Conservation (phyloP, 2,329 filamentous ascomycete genomes). For the Pseudogymnoascus sp. region DNA sequence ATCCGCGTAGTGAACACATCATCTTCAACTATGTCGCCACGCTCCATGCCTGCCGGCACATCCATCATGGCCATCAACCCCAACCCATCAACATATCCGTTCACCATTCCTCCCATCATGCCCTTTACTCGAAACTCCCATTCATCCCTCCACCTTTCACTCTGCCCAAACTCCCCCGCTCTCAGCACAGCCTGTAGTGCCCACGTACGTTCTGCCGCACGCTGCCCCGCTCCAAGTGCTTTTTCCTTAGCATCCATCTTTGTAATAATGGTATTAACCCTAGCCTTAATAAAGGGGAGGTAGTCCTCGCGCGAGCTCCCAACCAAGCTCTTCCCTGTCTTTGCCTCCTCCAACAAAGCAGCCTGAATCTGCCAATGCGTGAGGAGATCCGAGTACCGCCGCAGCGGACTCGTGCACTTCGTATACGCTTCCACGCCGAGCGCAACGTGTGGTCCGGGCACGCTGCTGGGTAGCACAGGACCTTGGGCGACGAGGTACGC, state of each 20-base stretch:
- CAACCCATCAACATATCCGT: not conserved
- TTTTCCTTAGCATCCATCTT: constrained; percentile 24
- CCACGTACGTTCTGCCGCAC: constrained; percentile 39
- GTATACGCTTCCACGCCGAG: constrained; percentile 53
- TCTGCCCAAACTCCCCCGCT: constrained; percentile 42
- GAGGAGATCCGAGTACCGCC: constrained; percentile 53
- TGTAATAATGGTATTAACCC: constrained; percentile 24
- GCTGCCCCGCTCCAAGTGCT: constrained; percentile 16
- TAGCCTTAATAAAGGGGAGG: constrained; percentile 25
- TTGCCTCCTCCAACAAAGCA: constrained; percentile 40
- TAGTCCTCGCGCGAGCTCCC: constrained; percentile 26
- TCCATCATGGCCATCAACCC: constrained; percentile 7
- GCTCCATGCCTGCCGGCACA: not conserved
- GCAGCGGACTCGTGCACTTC: constrained; percentile 58
- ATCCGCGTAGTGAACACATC: constrained; percentile 8
- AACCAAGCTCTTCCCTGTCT: constrained; percentile 30
- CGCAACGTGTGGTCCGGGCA: constrained; percentile 45
- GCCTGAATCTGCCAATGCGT: constrained; percentile 60
- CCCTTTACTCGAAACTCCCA: constrained; percentile 5
- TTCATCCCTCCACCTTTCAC: not conserved
- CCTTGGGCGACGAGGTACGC: constrained; percentile 36
- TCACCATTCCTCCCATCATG: constrained; percentile 1
- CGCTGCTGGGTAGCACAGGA: constrained; percentile 42
- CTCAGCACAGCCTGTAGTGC: constrained; percentile 51
- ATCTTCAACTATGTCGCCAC: not conserved